Evolutionary conservation across 371 early-diverging fungal genomes (phyloP).

Genomic region (Blakeslea trispora): DNA sequence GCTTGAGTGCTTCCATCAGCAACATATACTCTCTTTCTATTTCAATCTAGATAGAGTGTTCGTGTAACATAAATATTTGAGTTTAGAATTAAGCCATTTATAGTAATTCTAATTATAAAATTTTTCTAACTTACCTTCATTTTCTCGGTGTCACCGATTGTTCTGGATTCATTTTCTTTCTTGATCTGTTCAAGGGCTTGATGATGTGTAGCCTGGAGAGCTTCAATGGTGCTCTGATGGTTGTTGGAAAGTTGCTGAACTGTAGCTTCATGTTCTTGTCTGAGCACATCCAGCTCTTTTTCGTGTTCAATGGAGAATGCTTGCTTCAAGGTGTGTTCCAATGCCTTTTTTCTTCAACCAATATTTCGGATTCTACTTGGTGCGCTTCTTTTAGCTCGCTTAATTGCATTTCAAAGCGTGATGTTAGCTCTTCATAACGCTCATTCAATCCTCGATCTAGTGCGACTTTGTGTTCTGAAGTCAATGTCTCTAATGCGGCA

Average conservation of each 20-base stretch:
- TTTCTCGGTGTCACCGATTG: conserved; percentile 20
- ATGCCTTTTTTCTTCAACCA: no score
- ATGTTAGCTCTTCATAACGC: conserved; percentile 4
- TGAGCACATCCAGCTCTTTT: conserved; percentile 10
- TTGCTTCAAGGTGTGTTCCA: not conserved
- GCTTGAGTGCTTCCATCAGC: conserved; percentile 20
- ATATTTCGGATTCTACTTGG: no score
- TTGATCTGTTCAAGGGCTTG: conserved; percentile 19
- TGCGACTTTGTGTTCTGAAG: conserved; percentile 13
- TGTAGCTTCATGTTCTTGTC: conserved; percentile 15
- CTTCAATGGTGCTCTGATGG: conserved; percentile 30
- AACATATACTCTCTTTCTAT: conserved; percentile 15
- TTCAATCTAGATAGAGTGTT: conserved; percentile 15
- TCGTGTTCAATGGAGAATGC: not conserved
- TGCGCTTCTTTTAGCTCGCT: conserved; percentile 9
- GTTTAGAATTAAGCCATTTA: no score
- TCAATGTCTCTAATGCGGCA: conserved; percentile 1
- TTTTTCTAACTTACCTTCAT: conserved; percentile 20
- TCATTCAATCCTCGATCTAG: conserved; percentile 12
- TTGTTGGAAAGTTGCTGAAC: conserved; percentile 27
- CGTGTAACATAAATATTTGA: conserved; percentile 2
- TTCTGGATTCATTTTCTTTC: conserved; percentile 16
- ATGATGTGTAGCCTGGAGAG: conserved; percentile 31
- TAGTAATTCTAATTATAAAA: not conserved
- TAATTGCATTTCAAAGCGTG: conserved; percentile 5